A percentile compares a stretch with the other conserved stretches of the same genome.
These are phyloP conservation scores for Aspergillus fumigatiaffinis DNA, from an alignment of 2,329 filamentous ascomycete genomes.

Conservation along the genomic window DNA sequence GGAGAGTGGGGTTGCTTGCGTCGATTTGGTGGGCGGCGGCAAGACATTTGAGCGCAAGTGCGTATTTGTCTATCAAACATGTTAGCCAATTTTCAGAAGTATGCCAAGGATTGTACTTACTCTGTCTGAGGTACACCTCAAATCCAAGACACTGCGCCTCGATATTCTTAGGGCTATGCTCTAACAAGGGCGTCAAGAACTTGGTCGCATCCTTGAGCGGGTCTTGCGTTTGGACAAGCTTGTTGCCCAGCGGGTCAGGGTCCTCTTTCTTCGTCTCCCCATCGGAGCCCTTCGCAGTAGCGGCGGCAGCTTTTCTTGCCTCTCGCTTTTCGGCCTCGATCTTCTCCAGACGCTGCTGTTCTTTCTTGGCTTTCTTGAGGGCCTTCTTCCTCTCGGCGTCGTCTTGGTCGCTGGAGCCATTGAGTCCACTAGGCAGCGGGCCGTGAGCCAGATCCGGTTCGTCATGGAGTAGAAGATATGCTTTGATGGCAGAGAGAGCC, in stretches of 20 bases:
- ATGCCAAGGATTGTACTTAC: constrained; percentile 50
- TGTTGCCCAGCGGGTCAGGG: constrained; percentile 77
- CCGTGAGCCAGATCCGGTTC: constrained; percentile 64
- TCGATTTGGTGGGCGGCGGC: constrained; percentile 69
- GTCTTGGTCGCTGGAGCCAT: constrained; percentile 47
- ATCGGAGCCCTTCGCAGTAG: constrained; percentile 54
- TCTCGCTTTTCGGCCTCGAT: constrained; percentile 80
- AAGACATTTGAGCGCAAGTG: constrained; percentile 83
- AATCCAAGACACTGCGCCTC: constrained; percentile 82
- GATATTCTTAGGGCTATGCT: constrained; percentile 75
- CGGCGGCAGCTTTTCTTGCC: constrained; percentile 69
- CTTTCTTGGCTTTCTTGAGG: constrained; percentile 83
- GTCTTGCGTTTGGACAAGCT: constrained; percentile 74
- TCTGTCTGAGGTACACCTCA: constrained; percentile 79
- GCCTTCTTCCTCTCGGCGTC: constrained; percentile 77
- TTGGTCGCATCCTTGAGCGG: constrained; percentile 84
- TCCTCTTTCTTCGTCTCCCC: constrained; percentile 78
- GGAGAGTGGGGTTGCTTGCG: constrained; percentile 64
- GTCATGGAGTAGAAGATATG: constrained; percentile 78
- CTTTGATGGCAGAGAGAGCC: constrained; percentile 72
- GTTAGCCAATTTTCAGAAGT: constrained; percentile 22
- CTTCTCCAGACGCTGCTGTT: constrained; percentile 68
- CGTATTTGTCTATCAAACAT: constrained; percentile 65
- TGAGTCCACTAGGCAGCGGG: constrained; percentile 53
- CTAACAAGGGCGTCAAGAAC: constrained; percentile 75